Evolutionary conservation across 129 eudicot species (phyloP).

Genomic region (Artemisia argyi): DNA sequence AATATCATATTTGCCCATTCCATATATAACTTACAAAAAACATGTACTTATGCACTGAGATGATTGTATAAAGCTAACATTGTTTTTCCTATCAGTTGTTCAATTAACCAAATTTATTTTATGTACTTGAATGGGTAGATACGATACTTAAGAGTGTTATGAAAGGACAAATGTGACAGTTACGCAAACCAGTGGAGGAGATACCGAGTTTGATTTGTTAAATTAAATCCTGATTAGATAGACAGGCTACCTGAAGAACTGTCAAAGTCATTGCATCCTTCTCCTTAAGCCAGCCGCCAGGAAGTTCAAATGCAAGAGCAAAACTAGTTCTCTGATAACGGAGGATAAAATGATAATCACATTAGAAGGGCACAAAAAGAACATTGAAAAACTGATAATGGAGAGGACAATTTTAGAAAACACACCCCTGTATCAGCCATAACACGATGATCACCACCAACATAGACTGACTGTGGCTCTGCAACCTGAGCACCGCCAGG

Average conservation of each 20-base stretch:
- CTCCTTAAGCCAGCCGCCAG: slow-evolving; percentile 85
- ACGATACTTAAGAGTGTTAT: no score
- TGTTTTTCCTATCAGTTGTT: no score
- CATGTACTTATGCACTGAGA: no score
- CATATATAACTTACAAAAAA: no score
- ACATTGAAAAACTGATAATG: background rate
- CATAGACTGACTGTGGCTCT: slow-evolving; percentile 70
- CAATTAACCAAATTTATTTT: no score
- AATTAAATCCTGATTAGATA: no score
- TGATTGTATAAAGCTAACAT: no score
- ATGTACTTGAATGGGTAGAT: no score
- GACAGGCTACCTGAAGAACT: slow-evolving; percentile 69
- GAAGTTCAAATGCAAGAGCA: slow-evolving; percentile 89
- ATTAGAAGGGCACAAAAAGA: background rate
- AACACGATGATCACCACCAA: slow-evolving; percentile 84
- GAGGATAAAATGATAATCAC: slow-evolving; percentile 3
- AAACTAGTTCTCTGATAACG: slow-evolving; percentile 60
- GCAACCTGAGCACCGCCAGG: slow-evolving; percentile 47
- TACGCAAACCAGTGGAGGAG: no score
- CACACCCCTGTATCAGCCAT: slow-evolving; percentile 79
- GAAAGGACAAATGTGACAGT: no score
- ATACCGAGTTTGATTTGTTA: no score
- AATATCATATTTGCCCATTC: no score
- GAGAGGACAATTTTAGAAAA: slow-evolving; percentile 2
- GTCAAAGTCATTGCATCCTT: slow-evolving; percentile 72